phyloP scores from a whole-genome alignment of 139 green algal genomes.

The Chlorella vulgaris region DNA sequence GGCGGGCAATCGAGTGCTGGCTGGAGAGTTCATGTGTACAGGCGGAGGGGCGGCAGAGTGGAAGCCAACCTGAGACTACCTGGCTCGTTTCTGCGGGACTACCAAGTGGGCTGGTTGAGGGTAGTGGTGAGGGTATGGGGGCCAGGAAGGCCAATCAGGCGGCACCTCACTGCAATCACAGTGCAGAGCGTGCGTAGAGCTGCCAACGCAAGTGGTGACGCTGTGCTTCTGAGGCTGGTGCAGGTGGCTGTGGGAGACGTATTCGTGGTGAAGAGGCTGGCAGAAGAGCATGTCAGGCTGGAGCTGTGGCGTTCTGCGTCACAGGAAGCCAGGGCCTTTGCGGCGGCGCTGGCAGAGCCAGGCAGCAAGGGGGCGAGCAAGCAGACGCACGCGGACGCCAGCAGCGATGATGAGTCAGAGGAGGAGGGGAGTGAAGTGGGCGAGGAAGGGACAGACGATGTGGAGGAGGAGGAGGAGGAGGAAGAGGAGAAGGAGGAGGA shows the following conservation, averaged over 20 bases:
- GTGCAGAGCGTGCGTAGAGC: too few relatives aligned
- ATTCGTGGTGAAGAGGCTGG: neutral
- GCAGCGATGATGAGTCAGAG: neutral
- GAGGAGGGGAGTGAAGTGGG: too few relatives aligned
- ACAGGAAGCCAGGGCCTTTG: neutral
- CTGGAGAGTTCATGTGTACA: neutral
- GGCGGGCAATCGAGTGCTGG: too few relatives aligned
- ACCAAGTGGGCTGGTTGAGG: too few relatives aligned
- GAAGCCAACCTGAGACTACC: neutral
- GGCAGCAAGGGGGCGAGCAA: too few relatives aligned
- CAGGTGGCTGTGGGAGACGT: neutral
- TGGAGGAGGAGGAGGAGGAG: neutral
- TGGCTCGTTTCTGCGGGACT: neutral
- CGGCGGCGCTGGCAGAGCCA: neutral
- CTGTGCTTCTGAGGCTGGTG: neutral
- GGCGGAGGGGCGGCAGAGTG: neutral
- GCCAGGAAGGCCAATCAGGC: too few relatives aligned
- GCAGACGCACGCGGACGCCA: too few relatives aligned
- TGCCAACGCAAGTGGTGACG: too few relatives aligned
- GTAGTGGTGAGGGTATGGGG: too few relatives aligned
- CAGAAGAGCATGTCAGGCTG: neutral
- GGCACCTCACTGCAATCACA: neutral
- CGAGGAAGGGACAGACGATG: neutral
- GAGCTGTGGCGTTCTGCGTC: neutral
- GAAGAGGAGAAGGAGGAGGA: neutral